phyloP scores from a whole-genome alignment of 768 basidiomycete genomes.

The Macrolepiota albuminosa region DNA sequence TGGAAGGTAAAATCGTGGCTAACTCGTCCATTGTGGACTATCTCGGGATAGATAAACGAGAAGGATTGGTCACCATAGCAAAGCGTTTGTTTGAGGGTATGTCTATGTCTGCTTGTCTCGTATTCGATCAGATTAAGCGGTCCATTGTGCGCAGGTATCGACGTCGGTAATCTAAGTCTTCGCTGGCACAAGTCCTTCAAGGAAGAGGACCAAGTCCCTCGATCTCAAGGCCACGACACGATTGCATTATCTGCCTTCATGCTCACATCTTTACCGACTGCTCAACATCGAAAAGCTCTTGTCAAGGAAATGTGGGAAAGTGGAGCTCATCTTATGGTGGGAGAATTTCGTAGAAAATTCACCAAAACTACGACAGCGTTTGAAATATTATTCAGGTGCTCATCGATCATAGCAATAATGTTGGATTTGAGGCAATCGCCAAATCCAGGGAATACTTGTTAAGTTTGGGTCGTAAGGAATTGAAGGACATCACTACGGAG shows the following conservation, averaged over 20 bases:
- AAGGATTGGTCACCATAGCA: conserved; percentile 63
- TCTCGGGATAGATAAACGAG: conserved; percentile 72
- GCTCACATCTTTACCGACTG: conserved; percentile 65
- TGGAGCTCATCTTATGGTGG: conserved; percentile 78
- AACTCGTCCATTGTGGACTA: conserved; percentile 58
- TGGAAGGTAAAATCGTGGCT: conserved; percentile 33
- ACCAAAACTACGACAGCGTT: neutral
- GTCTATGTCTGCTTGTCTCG: conserved; percentile 25
- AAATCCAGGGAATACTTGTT: conserved; percentile 76
- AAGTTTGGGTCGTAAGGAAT: conserved; percentile 53
- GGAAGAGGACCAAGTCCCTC: conserved; percentile 37
- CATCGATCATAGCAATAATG: conserved; percentile 75
- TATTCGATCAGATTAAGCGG: neutral
- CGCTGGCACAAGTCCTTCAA: conserved; percentile 57
- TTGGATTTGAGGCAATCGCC: conserved; percentile 75
- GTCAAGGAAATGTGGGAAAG: conserved; percentile 90
- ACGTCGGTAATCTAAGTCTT: conserved; percentile 38
- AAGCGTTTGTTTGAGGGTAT: conserved; percentile 57
- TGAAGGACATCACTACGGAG: conserved; percentile 39
- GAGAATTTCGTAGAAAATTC: conserved; percentile 12
- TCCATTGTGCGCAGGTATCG: conserved; percentile 32
- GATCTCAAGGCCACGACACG: conserved; percentile 40
- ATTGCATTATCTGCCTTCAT: conserved; percentile 85
- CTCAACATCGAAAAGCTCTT: conserved; percentile 56
- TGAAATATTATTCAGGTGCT: conserved; percentile 50